Evolutionary conservation across 2,329 filamentous ascomycete species (phyloP).

Genomic region (Trichoderma pleuroti): DNA sequence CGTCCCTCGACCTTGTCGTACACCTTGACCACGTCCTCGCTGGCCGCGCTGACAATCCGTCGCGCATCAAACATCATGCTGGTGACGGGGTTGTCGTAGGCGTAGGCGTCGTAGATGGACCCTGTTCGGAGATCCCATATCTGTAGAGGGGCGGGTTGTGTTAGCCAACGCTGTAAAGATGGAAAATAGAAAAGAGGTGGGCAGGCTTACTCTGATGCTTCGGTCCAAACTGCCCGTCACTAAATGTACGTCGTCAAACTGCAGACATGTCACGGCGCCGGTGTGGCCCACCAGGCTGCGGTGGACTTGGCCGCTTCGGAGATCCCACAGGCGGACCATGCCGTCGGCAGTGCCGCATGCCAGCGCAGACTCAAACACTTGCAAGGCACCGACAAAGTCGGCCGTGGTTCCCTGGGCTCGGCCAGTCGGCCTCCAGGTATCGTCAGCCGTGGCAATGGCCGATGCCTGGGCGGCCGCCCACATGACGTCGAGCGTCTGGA

Average conservation of each 20-base stretch:
- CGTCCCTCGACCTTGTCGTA: conserved; percentile 96
- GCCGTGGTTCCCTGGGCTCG: conserved; percentile 62
- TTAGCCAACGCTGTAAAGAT: neutral
- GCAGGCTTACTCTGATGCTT: conserved; percentile 77
- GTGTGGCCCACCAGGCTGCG: conserved; percentile 94
- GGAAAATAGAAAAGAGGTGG: neutral
- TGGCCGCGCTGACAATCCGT: conserved; percentile 83
- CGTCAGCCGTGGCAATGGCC: conserved; percentile 60
- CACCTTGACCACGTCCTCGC: conserved; percentile 92
- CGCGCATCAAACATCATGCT: conserved; percentile 96
- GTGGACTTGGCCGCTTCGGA: conserved; percentile 95
- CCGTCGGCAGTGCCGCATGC: conserved; percentile 96
- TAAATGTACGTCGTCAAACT: conserved; percentile 93
- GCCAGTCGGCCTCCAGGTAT: conserved; percentile 70
- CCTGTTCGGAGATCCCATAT: conserved; percentile 98
- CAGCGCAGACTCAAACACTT: conserved; percentile 93
- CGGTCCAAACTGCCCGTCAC: conserved; percentile 91
- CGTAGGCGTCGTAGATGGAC: conserved; percentile 92
- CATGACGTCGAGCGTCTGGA: conserved; percentile 95
- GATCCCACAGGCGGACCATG: conserved; percentile 95
- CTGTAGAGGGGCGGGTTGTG: conserved; percentile 47
- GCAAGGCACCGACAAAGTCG: conserved; percentile 90
- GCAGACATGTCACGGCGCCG: conserved; percentile 85
- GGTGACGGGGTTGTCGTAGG: conserved; percentile 86
- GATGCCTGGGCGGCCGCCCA: conserved; percentile 94